Evolutionary conservation across 1,284 basidiomycete species (phyloP), one percentile per base, ranked within the genome.

Genomic region (Boletus smithii): DNA sequence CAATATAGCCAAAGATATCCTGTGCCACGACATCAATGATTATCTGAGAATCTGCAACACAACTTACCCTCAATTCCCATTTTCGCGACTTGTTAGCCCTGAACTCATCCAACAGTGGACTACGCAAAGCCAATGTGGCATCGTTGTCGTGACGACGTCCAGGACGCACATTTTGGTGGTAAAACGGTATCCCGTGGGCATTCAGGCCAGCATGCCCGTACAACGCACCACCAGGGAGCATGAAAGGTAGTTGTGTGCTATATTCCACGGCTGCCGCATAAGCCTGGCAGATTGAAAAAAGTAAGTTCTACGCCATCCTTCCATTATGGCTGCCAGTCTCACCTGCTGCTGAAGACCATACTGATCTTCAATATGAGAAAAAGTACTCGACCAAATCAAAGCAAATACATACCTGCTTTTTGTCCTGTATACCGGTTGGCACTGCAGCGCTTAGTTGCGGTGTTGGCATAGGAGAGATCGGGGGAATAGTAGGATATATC

Each of bases 1-100:
- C 87, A 42, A 97, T 72, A 68, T 88, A 81, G 13, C 91, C 92
- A 44, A 78, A 77, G 58, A 99, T 88, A 60, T 97, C 93, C 86
- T 91, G 66, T 23, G 17, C 29, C 35, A 40, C 29, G 5, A 31
- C 10, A 40, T 60, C 13, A 65, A 27, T 36, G 13, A 7, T 29
- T 24, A 31, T 40, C 29, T 5, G 27, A 18, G 9, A 20, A 27
- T 29, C 5, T 44, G 36, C 38, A 35, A 56, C 44, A 46, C 10
- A 27, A 62, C 71, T 47, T 58, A 94, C 93, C 65, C 75, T 72
- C 10, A 95, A 71, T 54, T 89, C 84, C 91, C 91, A 95, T 56
- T 81, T 83, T 50, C 81, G 77, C 27, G 81, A 73, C 66, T 87
- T 90, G 70, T 87, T 88, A 31, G 81, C 77, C 50, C 91, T 79